Base-by-base conservation (phyloP, 73 alveolate genomes). In the Stentor roeselii region DNA sequence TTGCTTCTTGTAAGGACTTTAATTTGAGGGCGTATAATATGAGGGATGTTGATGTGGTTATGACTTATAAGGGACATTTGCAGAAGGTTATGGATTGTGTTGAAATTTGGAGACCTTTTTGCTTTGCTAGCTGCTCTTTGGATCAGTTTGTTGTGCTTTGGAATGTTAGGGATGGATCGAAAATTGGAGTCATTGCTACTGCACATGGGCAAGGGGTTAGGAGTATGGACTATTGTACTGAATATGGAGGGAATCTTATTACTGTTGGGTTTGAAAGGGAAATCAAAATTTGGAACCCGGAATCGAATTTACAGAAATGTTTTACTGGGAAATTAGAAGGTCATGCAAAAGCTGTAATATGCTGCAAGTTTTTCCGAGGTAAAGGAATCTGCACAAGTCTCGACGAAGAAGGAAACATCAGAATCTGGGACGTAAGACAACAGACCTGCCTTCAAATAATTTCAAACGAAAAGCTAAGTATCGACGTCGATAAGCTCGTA, bases 191-290 rank as follows among this genome's bases (percentile, higher is more conserved):
- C 4, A 84, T 93, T 86, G 85, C 82, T 41, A 90, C 59, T 15
- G 83, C 93, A 76, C 98, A 95, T 86, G 85, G 86, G 3, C 90
- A 93, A 82, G 99, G 99, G 6, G 94, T 96, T 21, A 76, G 97
- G 75, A 90, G 96, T 4, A 87, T 96, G 75, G 84, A 92, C 36
- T 96, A 96, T 80, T 89, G 95, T 89, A 93, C 95, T 0, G 95
- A 91, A 39, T 95, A 90, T 83, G 97, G 96, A 4, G 98, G 98
- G 0, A 89, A 87, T 75, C 77, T 96, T 11, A 83, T 96, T 59
- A 87, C 97, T 59, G 95, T 93, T 59, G 99, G 99, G 41, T 96
- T 92, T 85, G 99, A 96, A 86, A 94, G 88, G 67, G 91, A 80
- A 86, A 92, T 96, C 3, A 95, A 95, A 78, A 95, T 96, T 3